These are phyloP conservation scores for Epichloe sylvatica DNA, from an alignment of 2,329 filamentous ascomycete species.

Conservation along the genomic window DNA sequence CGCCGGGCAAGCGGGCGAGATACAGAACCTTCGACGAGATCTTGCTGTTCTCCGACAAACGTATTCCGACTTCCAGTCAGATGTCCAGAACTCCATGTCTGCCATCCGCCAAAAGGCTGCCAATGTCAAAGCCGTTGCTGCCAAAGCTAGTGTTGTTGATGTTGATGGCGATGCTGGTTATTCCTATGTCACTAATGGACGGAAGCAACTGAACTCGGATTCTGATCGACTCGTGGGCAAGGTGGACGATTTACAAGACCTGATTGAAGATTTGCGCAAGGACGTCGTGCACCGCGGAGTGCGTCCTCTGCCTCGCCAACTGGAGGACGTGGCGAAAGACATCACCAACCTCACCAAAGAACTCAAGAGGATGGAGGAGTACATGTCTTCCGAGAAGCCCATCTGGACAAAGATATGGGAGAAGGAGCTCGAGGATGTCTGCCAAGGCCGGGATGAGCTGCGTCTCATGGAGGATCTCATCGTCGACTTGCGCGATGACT, in stretches of 20 bases:
- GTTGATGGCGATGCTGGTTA: conserved; percentile 69
- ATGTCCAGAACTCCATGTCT: conserved; percentile 79
- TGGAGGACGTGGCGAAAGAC: conserved; percentile 81
- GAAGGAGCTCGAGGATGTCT: conserved; percentile 89
- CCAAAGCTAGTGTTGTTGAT: conserved; percentile 55
- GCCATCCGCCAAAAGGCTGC: conserved; percentile 68
- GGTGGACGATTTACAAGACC: conserved; percentile 93
- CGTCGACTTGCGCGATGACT: conserved; percentile 80
- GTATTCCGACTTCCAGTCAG: conserved; percentile 79
- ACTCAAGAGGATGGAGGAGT: conserved; percentile 87
- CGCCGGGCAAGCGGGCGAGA: conserved; percentile 55
- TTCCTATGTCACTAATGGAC: conserved; percentile 70
- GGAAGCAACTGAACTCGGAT: conserved; percentile 74
- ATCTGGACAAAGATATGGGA: conserved; percentile 99
- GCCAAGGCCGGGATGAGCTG: conserved; percentile 86
- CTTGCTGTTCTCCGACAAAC: conserved; percentile 86
- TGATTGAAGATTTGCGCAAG: conserved; percentile 92
- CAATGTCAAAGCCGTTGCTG: conserved; percentile 62
- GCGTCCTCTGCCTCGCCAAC: conserved; percentile 74
- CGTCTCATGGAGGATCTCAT: conserved; percentile 94
- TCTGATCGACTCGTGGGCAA: conserved; percentile 81
- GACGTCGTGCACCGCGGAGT: conserved; percentile 91
- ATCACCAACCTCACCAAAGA: conserved; percentile 70
- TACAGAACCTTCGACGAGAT: conserved; percentile 73
- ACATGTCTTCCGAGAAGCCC: conserved; percentile 80